Percentiles rank a stretch among this genome's conserved stretches.
phyloP scores from a whole-genome alignment of 305 asterid species.

The Caryopteris hybrid region DNA sequence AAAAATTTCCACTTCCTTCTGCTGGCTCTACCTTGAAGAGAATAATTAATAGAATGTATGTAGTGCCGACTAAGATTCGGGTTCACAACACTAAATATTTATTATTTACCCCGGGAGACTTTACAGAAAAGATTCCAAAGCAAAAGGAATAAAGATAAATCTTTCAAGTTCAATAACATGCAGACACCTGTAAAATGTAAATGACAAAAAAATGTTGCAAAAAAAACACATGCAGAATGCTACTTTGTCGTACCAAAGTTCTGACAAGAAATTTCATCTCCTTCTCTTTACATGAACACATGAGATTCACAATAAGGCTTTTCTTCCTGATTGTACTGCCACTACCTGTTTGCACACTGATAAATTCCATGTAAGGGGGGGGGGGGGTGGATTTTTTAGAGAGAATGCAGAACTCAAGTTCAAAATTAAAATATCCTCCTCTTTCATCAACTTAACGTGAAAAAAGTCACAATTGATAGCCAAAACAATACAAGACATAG shows the following conservation, averaged over 20 bases:
- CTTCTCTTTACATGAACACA: slow-evolving; percentile 91
- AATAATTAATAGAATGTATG: neutral
- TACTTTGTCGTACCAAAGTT: slow-evolving; percentile 61
- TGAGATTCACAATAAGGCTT: slow-evolving; percentile 71
- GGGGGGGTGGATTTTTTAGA: slow-evolving; percentile 15
- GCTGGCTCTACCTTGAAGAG: neutral
- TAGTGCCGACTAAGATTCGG: slow-evolving; percentile 5
- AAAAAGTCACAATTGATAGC: slow-evolving; percentile 3
- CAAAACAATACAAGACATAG: slow-evolving; percentile 3
- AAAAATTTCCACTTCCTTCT: neutral
- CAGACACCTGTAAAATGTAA: slow-evolving; percentile 12
- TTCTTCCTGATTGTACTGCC: slow-evolving; percentile 79
- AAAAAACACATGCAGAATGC: slow-evolving; percentile 5
- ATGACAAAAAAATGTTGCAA: slow-evolving; percentile 10
- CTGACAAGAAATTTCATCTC: slow-evolving; percentile 91
- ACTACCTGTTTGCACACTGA: slow-evolving; percentile 92
- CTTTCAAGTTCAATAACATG: neutral
- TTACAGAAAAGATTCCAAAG: neutral
- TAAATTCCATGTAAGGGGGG: slow-evolving; percentile 33
- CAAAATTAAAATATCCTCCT: slow-evolving; percentile 2
- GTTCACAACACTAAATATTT: neutral
- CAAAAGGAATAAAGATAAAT: neutral
- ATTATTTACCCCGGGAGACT: neutral
- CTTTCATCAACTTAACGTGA: neutral
- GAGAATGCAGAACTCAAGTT: slow-evolving; percentile 8